Percentiles rank a stretch among this genome's conserved stretches.
These are phyloP conservation scores for Yamadazyma philogaea DNA, from an alignment of 805 yeast genomes.

Conservation along the genomic window DNA sequence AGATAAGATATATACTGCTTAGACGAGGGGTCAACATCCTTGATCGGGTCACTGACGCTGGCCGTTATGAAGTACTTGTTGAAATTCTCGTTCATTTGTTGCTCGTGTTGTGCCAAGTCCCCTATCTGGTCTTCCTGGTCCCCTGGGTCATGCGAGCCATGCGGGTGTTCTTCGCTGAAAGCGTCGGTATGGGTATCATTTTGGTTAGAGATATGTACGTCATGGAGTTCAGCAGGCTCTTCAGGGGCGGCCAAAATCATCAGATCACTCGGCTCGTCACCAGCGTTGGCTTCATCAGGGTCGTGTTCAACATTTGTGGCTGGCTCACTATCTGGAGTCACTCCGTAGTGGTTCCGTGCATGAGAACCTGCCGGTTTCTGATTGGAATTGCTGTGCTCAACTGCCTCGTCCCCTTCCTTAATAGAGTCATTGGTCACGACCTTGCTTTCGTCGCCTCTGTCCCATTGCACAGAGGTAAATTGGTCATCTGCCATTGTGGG, in stretches of 20 bases:
- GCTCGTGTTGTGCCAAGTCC: constrained; percentile 3
- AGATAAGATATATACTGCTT: constrained; percentile 75
- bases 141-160: not conserved
- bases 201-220: not conserved
- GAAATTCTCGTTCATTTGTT: constrained; percentile 7
- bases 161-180: not conserved
- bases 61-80: constrained; percentile 20
- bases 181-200: not conserved
- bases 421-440: constrained; percentile 14
- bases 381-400: not conserved
- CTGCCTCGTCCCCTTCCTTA: constrained; percentile 6
- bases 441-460: constrained; percentile 37
- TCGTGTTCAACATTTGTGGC: not conserved
- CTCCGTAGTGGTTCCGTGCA: not conserved
- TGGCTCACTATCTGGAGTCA: not conserved
- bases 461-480: constrained; percentile 59
- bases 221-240: not conserved
- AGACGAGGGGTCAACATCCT: constrained; percentile 66
- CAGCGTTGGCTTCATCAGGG: not conserved
- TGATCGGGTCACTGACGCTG: constrained; percentile 58
- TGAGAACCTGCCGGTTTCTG: not conserved
- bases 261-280: constrained; percentile 3
- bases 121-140: constrained; percentile 7
- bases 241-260: not conserved
- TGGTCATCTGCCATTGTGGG: constrained; percentile 36